phyloP scores from a whole-genome alignment of 2,329 filamentous ascomycete genomes.

The Capronia coronata region DNA sequence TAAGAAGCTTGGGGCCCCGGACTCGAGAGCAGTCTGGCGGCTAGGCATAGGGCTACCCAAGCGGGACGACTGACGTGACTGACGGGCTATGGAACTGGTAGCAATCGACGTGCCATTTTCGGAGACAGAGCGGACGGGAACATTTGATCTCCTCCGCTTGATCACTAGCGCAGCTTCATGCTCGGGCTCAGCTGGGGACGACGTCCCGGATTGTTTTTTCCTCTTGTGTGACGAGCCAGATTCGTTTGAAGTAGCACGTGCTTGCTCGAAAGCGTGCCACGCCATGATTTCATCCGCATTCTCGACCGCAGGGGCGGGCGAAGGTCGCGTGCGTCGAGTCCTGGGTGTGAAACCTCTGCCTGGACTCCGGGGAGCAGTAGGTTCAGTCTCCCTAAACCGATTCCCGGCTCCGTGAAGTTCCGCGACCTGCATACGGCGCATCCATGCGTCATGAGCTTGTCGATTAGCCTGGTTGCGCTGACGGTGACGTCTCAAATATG shows the following conservation, averaged over 20 bases:
- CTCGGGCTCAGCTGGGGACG: slow-evolving; percentile 61
- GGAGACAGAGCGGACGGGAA: slow-evolving; percentile 11
- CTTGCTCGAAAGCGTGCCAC: slow-evolving; percentile 87
- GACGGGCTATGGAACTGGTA: slow-evolving; percentile 19
- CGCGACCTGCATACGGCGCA: slow-evolving; percentile 75
- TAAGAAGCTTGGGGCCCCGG: slow-evolving; percentile 67
- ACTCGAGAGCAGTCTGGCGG: slow-evolving; percentile 28
- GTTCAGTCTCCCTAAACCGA: slow-evolving; percentile 63
- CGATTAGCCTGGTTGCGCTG: slow-evolving; percentile 46
- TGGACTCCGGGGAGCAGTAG: slow-evolving; percentile 42
- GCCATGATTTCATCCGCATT: slow-evolving; percentile 73
- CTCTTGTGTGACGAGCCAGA: slow-evolving; percentile 47
- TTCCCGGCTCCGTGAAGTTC: slow-evolving; percentile 66
- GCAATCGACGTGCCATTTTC: slow-evolving; percentile 8
- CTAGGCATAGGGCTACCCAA: slow-evolving; percentile 22
- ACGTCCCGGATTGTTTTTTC: slow-evolving; percentile 72
- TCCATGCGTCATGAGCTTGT: slow-evolving; percentile 64
- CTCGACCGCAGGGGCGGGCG: slow-evolving; percentile 53
- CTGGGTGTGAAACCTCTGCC: slow-evolving; percentile 31
- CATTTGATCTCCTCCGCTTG: slow-evolving; percentile 25
- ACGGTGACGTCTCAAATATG: slow-evolving; percentile 52
- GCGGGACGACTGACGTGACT: slow-evolving; percentile 29
- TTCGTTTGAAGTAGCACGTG: slow-evolving; percentile 59
- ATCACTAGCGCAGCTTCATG: slow-evolving; percentile 13
- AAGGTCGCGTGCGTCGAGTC: slow-evolving; percentile 37